Evolutionary conservation across 202 grass and related monocot species (phyloP).

Genomic region (Digitaria exilis): DNA sequence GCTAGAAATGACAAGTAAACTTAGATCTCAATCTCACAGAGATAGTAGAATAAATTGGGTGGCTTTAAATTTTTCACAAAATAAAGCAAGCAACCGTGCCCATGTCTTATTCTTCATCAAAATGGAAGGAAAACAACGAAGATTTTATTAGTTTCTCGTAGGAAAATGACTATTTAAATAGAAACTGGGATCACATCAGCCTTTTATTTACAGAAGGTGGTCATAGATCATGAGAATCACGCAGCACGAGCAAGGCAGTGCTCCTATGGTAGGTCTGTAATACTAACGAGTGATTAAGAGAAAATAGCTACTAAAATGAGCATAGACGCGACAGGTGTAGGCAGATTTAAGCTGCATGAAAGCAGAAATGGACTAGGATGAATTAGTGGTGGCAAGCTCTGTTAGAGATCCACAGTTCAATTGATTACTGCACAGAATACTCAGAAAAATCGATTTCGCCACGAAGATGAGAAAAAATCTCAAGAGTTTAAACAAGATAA

Average conservation of each 20-base stretch:
- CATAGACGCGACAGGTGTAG: background rate
- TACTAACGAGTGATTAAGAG: background rate
- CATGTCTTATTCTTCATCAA: background rate
- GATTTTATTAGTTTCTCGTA: background rate
- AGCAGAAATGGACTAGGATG: slow-evolving; percentile 5
- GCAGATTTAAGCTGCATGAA: slow-evolving; percentile 18
- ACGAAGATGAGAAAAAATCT: background rate
- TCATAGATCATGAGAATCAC: background rate
- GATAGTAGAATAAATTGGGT: background rate
- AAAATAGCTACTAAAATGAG: background rate
- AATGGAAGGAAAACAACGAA: background rate
- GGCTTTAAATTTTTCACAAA: background rate
- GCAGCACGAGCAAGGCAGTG: background rate
- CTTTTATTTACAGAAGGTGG: background rate
- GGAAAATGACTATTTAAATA: background rate
- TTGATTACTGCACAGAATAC: background rate
- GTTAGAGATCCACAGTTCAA: background rate
- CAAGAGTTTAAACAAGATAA: background rate
- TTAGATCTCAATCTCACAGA: slow-evolving; percentile 24
- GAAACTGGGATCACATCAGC: background rate
- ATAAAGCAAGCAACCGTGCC: background rate
- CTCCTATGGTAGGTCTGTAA: background rate
- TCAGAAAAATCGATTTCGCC: background rate
- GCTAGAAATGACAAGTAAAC: background rate
- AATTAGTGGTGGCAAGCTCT: background rate